These are phyloP conservation scores for Coelastrella sp. DNA, from an alignment of 139 green algal species.

Conservation along the genomic window DNA sequence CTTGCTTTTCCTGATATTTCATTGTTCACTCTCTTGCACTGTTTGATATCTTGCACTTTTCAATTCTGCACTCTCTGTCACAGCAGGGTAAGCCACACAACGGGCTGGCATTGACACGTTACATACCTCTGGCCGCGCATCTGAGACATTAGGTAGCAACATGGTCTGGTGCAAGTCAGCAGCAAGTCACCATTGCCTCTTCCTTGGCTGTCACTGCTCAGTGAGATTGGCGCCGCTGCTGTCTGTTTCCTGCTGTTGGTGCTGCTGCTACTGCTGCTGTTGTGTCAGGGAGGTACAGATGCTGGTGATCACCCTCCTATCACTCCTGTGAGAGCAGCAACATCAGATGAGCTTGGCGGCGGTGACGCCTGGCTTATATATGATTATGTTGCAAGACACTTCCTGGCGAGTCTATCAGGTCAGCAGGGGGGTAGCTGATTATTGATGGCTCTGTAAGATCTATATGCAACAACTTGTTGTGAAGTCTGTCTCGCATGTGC, in stretches of 20 bases:
- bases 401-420: slow-evolving; percentile 82
- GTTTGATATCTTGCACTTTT: too few species aligned
- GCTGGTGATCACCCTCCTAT: slow-evolving; percentile 86
- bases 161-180: too few species aligned
- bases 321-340: slow-evolving; percentile 83
- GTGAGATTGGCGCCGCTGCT: not conserved
- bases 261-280: not conserved
- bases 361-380: slow-evolving; percentile 92
- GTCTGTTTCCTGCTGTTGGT: not conserved
- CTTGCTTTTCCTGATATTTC: too few species aligned
- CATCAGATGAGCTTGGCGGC: slow-evolving; percentile 77
- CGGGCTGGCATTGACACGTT: too few species aligned
- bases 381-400: slow-evolving; percentile 87
- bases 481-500: not conserved
- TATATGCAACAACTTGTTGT: too few species aligned
- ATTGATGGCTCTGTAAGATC: not conserved
- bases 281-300: slow-evolving; percentile 11
- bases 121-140: too few species aligned
- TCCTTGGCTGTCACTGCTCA: not conserved
- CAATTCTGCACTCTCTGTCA: not conserved
- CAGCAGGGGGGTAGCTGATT: slow-evolving; percentile 54
- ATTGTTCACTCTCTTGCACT: too few species aligned
- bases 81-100: not conserved
- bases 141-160: too few species aligned
- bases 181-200: too few species aligned